A percentile compares a stretch with the other conserved stretches of the same genome.
phyloP scores from a whole-genome alignment of 805 yeast genomes.

The Kregervanrija pseudodelftensis region DNA sequence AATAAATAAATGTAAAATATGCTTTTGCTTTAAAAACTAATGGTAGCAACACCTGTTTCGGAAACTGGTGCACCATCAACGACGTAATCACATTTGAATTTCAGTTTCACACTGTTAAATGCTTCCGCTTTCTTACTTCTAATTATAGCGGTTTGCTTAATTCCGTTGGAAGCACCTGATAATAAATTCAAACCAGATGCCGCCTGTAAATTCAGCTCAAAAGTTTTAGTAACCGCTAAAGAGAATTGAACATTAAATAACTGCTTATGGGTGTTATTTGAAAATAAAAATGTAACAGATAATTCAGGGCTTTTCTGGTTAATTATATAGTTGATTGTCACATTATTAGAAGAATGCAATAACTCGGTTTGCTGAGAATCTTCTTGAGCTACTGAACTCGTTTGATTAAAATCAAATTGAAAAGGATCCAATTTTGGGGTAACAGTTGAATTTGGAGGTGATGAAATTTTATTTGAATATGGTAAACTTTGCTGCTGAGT shows the following conservation, averaged over 20 bases:
- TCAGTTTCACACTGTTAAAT: constrained; percentile 42
- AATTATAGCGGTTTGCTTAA: constrained; percentile 21
- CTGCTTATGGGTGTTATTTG: constrained; percentile 34
- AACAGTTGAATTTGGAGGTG: constrained; percentile 2
- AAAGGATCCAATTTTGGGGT: constrained; percentile 26
- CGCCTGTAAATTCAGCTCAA: constrained; percentile 21
- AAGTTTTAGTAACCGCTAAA: constrained; percentile 29
- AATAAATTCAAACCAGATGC: constrained; percentile 17
- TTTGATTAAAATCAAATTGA: constrained; percentile 24
- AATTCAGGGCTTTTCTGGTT: constrained; percentile 13
- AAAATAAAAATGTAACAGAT: constrained; percentile 15
- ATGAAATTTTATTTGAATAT: constrained; percentile 4
- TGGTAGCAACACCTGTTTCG: constrained; percentile 49
- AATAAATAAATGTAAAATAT: neutral
- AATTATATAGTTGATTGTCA: constrained; percentile 22
- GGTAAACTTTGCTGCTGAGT: constrained; percentile 4
- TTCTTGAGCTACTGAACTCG: constrained; percentile 5
- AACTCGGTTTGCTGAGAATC: neutral
- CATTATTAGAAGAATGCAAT: constrained; percentile 13
- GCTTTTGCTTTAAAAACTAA: constrained; percentile 2
- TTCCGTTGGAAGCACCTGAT: constrained; percentile 14
- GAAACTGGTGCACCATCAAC: constrained; percentile 40
- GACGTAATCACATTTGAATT: constrained; percentile 63
- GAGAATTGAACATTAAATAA: constrained; percentile 38
- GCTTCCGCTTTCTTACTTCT: constrained; percentile 13